Evolutionary conservation across 805 yeast species (phyloP).

Genomic region (Saccharomycopsis fibuligera): DNA sequence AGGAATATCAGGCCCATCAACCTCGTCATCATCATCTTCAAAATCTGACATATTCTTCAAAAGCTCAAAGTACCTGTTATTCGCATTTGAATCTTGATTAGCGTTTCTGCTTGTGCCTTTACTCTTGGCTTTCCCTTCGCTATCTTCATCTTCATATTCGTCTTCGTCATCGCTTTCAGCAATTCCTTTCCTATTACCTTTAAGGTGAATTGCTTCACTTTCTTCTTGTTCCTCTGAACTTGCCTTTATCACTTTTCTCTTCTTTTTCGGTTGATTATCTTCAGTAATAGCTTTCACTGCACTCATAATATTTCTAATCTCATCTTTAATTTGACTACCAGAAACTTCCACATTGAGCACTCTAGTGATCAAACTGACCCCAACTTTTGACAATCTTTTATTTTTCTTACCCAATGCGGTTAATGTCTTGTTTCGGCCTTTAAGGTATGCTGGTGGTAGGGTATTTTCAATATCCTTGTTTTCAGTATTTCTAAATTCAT

Average conservation of each 20-base stretch:
- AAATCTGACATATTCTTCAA: neutral
- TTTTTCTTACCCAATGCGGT: neutral
- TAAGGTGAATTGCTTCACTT: neutral
- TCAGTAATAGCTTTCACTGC: conserved; percentile 4
- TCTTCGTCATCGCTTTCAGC: conserved; percentile 15
- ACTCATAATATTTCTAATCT: conserved; percentile 10
- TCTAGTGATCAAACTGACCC: conserved; percentile 12
- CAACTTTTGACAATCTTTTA: neutral
- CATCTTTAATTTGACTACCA: conserved; percentile 12
- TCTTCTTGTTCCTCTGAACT: no score
- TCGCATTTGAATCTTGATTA: neutral
- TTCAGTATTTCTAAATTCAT: conserved; percentile 53
- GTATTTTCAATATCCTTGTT: conserved; percentile 35
- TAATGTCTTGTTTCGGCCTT: conserved; percentile 42
- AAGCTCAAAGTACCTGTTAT: neutral
- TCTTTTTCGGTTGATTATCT: conserved; percentile 14
- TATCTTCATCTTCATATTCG: conserved; percentile 19
- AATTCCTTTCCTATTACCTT: neutral
- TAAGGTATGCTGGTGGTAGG: conserved; percentile 78
- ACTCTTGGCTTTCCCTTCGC: conserved; percentile 19
- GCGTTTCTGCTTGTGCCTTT: conserved; percentile 1
- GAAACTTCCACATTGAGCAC: conserved; percentile 13
- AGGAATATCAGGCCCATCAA: neutral
- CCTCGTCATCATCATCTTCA: neutral
- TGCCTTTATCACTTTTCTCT: neutral